These are phyloP conservation scores for Umbellularia californica DNA, from an alignment of 164 flowering plant genomes.

Conservation along the genomic window DNA sequence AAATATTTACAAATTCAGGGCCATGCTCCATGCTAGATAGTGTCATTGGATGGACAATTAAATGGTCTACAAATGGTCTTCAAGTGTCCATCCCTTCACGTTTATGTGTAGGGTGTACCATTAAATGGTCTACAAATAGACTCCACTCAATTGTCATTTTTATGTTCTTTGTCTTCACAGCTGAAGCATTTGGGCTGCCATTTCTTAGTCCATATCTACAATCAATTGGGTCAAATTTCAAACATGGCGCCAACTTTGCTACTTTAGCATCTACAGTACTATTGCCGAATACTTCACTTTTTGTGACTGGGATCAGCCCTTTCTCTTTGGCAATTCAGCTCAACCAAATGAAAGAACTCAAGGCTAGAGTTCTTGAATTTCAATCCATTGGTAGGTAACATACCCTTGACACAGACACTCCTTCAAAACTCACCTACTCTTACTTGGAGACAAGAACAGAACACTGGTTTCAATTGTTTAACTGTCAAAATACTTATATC, in stretches of 20 bases:
- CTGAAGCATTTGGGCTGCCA: constrained; percentile 77
- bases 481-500: not conserved
- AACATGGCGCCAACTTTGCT: constrained; percentile 83
- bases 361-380: constrained; percentile 39
- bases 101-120: too few relatives aligned
- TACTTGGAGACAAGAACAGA: not conserved
- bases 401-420: not conserved
- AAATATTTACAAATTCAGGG: too few relatives aligned
- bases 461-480: not conserved
- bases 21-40: too few relatives aligned
- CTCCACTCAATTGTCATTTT: too few relatives aligned
- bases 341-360: constrained; percentile 86
- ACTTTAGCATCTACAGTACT: constrained; percentile 84
- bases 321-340: constrained; percentile 81
- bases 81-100: too few relatives aligned
- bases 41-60: too few relatives aligned
- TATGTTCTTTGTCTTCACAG: constrained; percentile 28
- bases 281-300: constrained; percentile 73
- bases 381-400: constrained; percentile 20
- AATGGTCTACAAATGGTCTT: too few relatives aligned
- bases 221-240: constrained; percentile 76
- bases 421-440: not conserved
- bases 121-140: too few relatives aligned
- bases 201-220: constrained; percentile 82
- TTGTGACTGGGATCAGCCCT: constrained; percentile 84